Evolutionary conservation across 306 rosid species (phyloP).

Genomic region (Hippophae tibetana): DNA sequence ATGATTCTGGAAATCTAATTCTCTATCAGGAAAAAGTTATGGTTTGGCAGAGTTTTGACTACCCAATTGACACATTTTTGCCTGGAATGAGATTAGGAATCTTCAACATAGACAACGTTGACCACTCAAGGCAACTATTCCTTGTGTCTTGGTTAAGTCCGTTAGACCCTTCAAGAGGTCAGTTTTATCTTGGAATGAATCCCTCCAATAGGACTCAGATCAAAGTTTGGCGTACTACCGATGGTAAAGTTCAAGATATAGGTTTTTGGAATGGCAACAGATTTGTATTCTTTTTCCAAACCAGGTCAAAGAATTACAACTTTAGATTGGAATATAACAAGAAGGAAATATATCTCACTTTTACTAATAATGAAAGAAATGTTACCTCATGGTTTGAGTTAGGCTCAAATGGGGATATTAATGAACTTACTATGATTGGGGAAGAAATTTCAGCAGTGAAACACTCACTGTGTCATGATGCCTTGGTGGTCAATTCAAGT

Average conservation of each 20-base stretch:
- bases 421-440: constrained; percentile 14
- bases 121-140: constrained; percentile 2
- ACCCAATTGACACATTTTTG: constrained; percentile 13
- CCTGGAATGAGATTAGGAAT: constrained; percentile 21
- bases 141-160: constrained; percentile 15
- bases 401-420: constrained; percentile 9
- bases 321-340: constrained; percentile 6
- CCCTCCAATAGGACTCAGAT: background rate
- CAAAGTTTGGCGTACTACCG: background rate
- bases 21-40: constrained; percentile 1
- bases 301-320: constrained; percentile 3
- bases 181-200: constrained; percentile 6
- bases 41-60: constrained; percentile 18
- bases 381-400: constrained; percentile 16
- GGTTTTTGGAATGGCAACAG: constrained; percentile 18
- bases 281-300: constrained; percentile 8
- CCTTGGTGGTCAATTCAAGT: background rate
- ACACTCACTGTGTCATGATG: constrained; percentile 12
- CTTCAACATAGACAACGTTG: constrained; percentile 8
- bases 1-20: constrained; percentile 15
- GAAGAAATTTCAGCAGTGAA: constrained; percentile 5
- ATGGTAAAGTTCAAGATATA: constrained; percentile 2
- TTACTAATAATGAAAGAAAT: constrained; percentile 2
- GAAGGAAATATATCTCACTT: constrained; percentile 14
- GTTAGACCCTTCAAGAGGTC: constrained; percentile 5